These are phyloP conservation scores for Venturia asperata DNA, from an alignment of 2,329 filamentous ascomycete genomes.

Conservation along the genomic window DNA sequence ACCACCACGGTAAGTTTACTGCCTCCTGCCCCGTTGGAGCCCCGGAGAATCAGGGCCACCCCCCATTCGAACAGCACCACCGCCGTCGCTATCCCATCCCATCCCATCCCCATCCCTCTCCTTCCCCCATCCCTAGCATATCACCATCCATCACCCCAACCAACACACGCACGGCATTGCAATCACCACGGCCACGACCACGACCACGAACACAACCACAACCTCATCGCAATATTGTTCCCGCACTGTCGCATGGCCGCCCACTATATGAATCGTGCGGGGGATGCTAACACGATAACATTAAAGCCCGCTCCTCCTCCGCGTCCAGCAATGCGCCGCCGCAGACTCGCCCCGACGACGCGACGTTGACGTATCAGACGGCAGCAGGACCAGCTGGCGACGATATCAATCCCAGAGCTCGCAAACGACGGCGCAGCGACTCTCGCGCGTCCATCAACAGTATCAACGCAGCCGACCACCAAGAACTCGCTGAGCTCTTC, in stretches of 20 bases:
- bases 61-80: neutral
- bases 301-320: slow-evolving; percentile 2
- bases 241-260: neutral
- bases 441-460: slow-evolving; percentile 12
- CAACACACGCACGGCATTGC: neutral
- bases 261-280: neutral
- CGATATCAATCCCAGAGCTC: slow-evolving; percentile 17
- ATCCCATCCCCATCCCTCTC: neutral
- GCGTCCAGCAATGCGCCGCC: slow-evolving; percentile 17
- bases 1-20: slow-evolving; percentile 11
- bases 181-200: neutral
- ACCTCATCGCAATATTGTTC: neutral
- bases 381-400: slow-evolving; percentile 1
- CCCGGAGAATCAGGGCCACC: neutral
- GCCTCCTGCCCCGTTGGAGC: neutral
- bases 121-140: neutral
- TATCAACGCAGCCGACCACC: slow-evolving; percentile 18
- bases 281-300: slow-evolving; percentile 10
- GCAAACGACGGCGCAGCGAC: slow-evolving; percentile 16
- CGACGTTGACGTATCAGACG: slow-evolving; percentile 11
- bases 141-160: neutral
- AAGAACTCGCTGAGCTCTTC: slow-evolving; percentile 16
- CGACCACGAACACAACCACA: neutral
- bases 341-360: slow-evolving; percentile 14
- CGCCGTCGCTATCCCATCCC: too few species aligned